Conservation (phyloP, 768 basidiomycete species). For the Ramaria sp. region DNA sequence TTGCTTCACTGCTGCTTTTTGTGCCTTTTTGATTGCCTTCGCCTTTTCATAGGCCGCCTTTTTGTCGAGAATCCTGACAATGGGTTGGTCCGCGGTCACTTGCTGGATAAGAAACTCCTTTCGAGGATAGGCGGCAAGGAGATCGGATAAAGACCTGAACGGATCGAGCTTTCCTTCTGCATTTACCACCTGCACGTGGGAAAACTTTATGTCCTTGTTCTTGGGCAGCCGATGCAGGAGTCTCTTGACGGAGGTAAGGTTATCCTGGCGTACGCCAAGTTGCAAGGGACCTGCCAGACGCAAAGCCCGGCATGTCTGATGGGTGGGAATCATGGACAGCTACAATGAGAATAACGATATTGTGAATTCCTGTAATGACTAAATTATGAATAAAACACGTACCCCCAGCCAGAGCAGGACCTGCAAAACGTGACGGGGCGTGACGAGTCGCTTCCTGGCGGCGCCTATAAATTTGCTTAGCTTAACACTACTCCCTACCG, state of each 20-base stretch:
- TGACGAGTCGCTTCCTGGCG: neutral
- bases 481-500: neutral
- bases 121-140: constrained; percentile 37
- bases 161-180: constrained; percentile 29
- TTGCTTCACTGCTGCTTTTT: constrained; percentile 17
- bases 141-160: constrained; percentile 24
- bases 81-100: constrained; percentile 33
- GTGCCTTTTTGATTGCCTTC: constrained; percentile 15
- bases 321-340: neutral
- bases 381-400: neutral
- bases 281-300: neutral
- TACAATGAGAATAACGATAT: neutral
- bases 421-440: neutral
- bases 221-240: neutral
- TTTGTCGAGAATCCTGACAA: constrained; percentile 49
- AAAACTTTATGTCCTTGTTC: constrained; percentile 2
- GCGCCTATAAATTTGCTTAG: constrained; percentile 5
- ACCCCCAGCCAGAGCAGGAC: neutral
- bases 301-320: neutral
- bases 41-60: constrained; percentile 28
- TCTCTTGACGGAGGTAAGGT: neutral
- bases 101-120: constrained; percentile 44
- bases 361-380: neutral
- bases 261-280: neutral
- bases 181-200: neutral